Percentiles rank a stretch among this genome's conserved stretches.
phyloP scores from a whole-genome alignment of 2,329 filamentous ascomycete genomes.

The Rasamsonia emersonii region DNA sequence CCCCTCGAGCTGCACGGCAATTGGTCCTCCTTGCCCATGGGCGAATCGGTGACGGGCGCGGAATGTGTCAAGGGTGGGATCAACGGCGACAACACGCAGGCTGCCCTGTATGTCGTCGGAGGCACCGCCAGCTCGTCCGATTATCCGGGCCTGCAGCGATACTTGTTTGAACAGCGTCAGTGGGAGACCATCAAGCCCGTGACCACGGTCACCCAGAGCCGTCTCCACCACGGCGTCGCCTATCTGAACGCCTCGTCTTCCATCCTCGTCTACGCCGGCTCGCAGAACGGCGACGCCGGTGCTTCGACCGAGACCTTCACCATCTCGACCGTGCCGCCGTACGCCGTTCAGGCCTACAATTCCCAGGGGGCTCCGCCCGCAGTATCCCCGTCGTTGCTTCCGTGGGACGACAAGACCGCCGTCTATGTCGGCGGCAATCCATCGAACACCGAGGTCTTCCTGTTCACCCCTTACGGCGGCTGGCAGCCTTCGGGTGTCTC shows the following conservation, averaged over 20 bases:
- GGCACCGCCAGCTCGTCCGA: constrained; percentile 51
- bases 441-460: constrained; percentile 59
- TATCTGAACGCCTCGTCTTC: constrained; percentile 63
- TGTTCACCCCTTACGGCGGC: constrained; percentile 55
- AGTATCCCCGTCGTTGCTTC: constrained; percentile 61
- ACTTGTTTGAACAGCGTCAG: constrained; percentile 46
- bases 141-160: constrained; percentile 70
- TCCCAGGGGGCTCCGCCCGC: constrained; percentile 53
- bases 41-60: constrained; percentile 63
- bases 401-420: constrained; percentile 63
- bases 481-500: constrained; percentile 62
- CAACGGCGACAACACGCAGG: constrained; percentile 45
- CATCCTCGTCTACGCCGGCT: constrained; percentile 75
- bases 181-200: constrained; percentile 51
- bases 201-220: constrained; percentile 54
- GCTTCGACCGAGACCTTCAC: constrained; percentile 68
- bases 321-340: constrained; percentile 58
- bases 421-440: constrained; percentile 66
- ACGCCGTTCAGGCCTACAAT: constrained; percentile 51
- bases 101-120: constrained; percentile 73
- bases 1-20: constrained; percentile 57
- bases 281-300: constrained; percentile 48
- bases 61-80: constrained; percentile 66
- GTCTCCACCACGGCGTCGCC: constrained; percentile 64
- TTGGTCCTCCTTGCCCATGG: constrained; percentile 61